Percentiles rank a stretch among this genome's conserved stretches.
Evolutionary conservation across 2,329 filamentous ascomycete species (phyloP).

Genomic region (Arthrobotrys musiformis): DNA sequence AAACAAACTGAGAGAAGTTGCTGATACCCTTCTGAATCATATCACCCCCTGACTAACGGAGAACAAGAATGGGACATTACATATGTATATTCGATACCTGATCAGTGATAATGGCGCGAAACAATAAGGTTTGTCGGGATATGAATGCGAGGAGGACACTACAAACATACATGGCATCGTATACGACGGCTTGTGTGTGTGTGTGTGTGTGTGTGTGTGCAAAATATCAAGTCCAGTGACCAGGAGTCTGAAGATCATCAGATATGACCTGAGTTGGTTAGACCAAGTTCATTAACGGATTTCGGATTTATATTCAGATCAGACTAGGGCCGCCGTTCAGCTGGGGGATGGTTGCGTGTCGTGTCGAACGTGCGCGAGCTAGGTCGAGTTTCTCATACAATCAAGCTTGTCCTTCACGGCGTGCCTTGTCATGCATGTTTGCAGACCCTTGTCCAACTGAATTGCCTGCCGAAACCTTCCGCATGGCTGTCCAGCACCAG

Average conservation of each 20-base stretch:
- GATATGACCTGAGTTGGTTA: slow-evolving; percentile 42
- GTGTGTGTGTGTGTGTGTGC: no score
- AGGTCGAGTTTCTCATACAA: slow-evolving; percentile 36
- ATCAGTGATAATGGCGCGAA: slow-evolving; percentile 27
- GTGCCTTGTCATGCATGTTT: slow-evolving; percentile 41
- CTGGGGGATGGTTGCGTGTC: slow-evolving; percentile 42
- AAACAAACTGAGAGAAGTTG: slow-evolving; percentile 11
- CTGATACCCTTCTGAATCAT: slow-evolving; percentile 22
- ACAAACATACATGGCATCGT: slow-evolving; percentile 1
- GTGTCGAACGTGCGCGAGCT: slow-evolving; percentile 43
- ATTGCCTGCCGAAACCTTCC: slow-evolving; percentile 54
- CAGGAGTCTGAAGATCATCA: slow-evolving; percentile 53
- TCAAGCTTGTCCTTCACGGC: slow-evolving; percentile 19
- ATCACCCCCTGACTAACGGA: slow-evolving; percentile 18
- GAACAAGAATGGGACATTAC: slow-evolving; percentile 7
- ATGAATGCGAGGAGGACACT: slow-evolving; percentile 17
- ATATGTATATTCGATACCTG: slow-evolving; percentile 10
- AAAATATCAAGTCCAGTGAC: slow-evolving; percentile 42
- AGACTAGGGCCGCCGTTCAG: slow-evolving; percentile 38
- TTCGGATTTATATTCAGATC: slow-evolving; percentile 54
- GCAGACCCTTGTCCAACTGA: slow-evolving; percentile 41
- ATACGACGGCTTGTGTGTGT: no score
- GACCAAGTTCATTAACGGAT: slow-evolving; percentile 40
- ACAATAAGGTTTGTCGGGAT: slow-evolving; percentile 15
- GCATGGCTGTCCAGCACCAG: slow-evolving; percentile 49